Percentiles rank a stretch among this genome's conserved stretches.
These are phyloP conservation scores for Andrographis paniculata DNA, from an alignment of 305 asterid genomes.

Conservation along the genomic window DNA sequence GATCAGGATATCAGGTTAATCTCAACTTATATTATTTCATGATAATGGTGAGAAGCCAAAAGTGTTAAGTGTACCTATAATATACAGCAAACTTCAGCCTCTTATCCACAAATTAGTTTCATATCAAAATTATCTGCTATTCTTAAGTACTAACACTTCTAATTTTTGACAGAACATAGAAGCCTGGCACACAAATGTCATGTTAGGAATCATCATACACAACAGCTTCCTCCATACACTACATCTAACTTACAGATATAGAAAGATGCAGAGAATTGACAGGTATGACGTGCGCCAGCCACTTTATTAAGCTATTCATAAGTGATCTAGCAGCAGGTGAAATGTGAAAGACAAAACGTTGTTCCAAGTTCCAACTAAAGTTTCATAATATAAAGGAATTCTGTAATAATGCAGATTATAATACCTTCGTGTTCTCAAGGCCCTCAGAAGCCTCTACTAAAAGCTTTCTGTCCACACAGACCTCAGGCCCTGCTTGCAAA, in stretches of 20 bases:
- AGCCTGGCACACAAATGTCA: conserved; percentile 1
- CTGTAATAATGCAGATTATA: neutral
- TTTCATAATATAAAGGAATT: neutral
- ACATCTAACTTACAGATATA: conserved; percentile 5
- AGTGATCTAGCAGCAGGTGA: conserved; percentile 8
- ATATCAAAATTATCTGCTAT: neutral
- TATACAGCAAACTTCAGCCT: neutral
- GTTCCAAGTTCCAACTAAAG: conserved; percentile 14
- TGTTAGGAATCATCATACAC: too few relatives aligned
- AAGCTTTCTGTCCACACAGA: conserved; percentile 62
- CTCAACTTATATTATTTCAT: neutral
- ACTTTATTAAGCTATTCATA: conserved; percentile 9
- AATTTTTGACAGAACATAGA: conserved; percentile 8
- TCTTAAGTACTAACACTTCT: neutral
- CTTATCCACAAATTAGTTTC: conserved; percentile 1
- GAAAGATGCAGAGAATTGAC: neutral
- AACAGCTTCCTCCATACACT: conserved; percentile 3
- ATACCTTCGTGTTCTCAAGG: conserved; percentile 78
- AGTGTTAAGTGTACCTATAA: neutral
- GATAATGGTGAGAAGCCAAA: neutral
- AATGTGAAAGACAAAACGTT: neutral
- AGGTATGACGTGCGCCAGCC: conserved; percentile 1
- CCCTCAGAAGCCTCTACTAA: conserved; percentile 89
- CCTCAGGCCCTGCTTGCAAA: conserved; percentile 75
- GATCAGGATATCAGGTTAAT: conserved; percentile 2